Percentiles rank a stretch among this genome's conserved stretches.
Conservation (phyloP, 2,329 filamentous ascomycete genomes). For the Xylariales sp. region DNA sequence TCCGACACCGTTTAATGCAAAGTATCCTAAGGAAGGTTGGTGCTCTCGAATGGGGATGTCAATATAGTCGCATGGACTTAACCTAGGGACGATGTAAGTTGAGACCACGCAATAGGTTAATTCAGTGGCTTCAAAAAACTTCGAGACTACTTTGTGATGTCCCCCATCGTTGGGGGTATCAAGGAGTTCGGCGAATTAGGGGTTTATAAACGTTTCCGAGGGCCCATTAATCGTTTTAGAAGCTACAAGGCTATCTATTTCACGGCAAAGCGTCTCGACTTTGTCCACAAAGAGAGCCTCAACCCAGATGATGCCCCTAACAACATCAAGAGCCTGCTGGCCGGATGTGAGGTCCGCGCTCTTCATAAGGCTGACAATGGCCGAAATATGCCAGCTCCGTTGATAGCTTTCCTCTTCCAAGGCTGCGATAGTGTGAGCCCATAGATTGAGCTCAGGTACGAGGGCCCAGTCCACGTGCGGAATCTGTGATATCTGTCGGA, state of each 20-base stretch:
- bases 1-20: no score
- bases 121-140: neutral
- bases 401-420: constrained; percentile 40
- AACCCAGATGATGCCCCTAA: constrained; percentile 46
- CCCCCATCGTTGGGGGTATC: neutral
- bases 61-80: neutral
- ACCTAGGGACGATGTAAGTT: no score
- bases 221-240: neutral
- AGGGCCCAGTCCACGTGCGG: constrained; percentile 44
- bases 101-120: neutral
- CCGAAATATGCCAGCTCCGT: constrained; percentile 44
- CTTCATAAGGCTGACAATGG: constrained; percentile 45
- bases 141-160: neutral
- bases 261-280: constrained; percentile 37
- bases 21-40: no score
- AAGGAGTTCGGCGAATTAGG: neutral
- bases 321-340: constrained; percentile 41
- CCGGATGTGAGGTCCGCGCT: constrained; percentile 38
- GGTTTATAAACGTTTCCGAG: neutral
- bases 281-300: constrained; percentile 43
- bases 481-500: constrained; percentile 45
- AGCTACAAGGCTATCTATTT: constrained; percentile 38
- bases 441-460: constrained; percentile 48
- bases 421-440: constrained; percentile 46
- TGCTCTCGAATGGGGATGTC: neutral